Evolutionary conservation across 495 filamentous ascomycete genomes (phyloP).

Genomic region (Aspergillus campestris): DNA sequence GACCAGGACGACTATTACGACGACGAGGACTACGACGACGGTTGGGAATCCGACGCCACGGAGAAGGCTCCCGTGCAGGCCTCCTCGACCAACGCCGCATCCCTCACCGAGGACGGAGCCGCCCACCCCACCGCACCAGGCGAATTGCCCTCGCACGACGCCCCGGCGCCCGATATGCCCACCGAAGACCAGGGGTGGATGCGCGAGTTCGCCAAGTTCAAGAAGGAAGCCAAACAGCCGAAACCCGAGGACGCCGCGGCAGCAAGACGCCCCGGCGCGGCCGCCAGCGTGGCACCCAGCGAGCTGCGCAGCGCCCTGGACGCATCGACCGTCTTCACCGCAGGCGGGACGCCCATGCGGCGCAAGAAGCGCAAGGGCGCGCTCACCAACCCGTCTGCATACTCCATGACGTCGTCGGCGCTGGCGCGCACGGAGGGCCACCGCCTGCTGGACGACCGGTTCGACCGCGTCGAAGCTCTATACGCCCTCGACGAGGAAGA

Average conservation of each 20-base stretch:
- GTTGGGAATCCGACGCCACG: constrained; percentile 93
- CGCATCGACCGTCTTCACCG: constrained; percentile 68
- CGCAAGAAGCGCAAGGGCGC: constrained; percentile 88
- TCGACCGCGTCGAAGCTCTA: constrained; percentile 79
- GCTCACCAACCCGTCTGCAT: constrained; percentile 76
- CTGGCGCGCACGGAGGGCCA: constrained; percentile 84
- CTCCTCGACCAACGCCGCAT: constrained; percentile 28
- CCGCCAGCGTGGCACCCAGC: constrained; percentile 40
- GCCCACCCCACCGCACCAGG: constrained; percentile 17
- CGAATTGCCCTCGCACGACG: constrained; percentile 39
- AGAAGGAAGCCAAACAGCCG: constrained; percentile 52
- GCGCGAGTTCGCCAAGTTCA: constrained; percentile 82
- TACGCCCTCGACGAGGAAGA: constrained; percentile 73
- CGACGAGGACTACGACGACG: constrained; percentile 60
- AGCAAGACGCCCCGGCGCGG: background rate
- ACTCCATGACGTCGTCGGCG: constrained; percentile 95
- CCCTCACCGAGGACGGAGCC: constrained; percentile 5
- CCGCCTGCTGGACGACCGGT: constrained; percentile 76
- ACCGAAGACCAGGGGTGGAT: constrained; percentile 69
- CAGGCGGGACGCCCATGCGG: constrained; percentile 59
- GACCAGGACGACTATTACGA: constrained; percentile 37
- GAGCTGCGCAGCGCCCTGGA: constrained; percentile 39
- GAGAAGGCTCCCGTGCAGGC: constrained; percentile 53
- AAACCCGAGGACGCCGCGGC: constrained; percentile 36
- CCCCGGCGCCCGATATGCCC: constrained; percentile 29